Evolutionary conservation across 2,329 filamentous ascomycete genomes (phyloP), one percentile per base, ranked within the genome.

Genomic region (Fusarium tjaetaba): DNA sequence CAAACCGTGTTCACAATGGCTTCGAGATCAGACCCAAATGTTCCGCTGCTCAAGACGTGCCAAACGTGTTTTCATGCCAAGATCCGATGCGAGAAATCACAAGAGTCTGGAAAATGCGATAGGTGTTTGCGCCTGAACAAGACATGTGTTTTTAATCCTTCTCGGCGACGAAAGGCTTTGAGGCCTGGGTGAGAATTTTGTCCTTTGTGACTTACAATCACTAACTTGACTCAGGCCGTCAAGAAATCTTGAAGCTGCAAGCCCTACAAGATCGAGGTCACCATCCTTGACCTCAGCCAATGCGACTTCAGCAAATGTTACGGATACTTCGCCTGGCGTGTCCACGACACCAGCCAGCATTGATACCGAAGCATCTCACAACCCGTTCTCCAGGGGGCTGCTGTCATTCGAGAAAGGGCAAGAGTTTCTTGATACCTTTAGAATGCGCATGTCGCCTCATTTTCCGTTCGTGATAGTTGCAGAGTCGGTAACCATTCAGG

Each of bases 41-140:
- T 59, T 15, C 58, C 68, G 38, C 52, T 77, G 48, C 68, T 77
- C 39, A 81, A 80, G 59, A 82, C 81, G 13, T 82, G 81, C 46
- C 80, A 81, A 65, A 79, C 79, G 28, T 82, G 80, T 65, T 81
- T 80, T 60, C 78, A 80, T 30, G 81, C 80, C 59, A 82, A 82
- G 49, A 82, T 82, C n/a, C 73, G 79, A 22, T 82, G 80, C 63
- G 76, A 80, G 49, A 80, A 79, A 45, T 78, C 80, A 1, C 79
- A 82, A 26, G 76, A 81, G n/a, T 80, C 80, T 15, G 77, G 72
- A 30, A 68, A 77, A 46, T 82, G 80, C 65, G 80, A 82, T 38
- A 68, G 80, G 26, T 82, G 80, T 65, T 66, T 81, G 56, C 77
- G 80, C 28, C 71, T 82, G 7, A 75, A 73, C n/a, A 82, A 81